Evolutionary conservation across 2,329 filamentous ascomycete species (phyloP).

Genomic region (Phialemoniopsis sp.): DNA sequence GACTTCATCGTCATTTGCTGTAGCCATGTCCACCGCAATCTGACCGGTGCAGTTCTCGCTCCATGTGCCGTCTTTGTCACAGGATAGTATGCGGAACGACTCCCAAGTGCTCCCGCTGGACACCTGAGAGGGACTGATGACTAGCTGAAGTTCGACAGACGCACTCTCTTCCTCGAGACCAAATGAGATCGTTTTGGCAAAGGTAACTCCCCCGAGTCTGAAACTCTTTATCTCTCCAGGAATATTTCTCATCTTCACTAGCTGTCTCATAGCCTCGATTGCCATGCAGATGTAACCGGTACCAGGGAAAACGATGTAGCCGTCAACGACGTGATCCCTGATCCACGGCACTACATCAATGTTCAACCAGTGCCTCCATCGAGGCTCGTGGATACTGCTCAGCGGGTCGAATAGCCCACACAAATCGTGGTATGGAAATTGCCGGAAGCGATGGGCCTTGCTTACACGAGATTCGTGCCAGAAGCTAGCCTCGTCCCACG

Average conservation of each 20-base stretch:
- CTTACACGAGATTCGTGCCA: conserved; percentile 1
- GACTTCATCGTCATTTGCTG: background rate
- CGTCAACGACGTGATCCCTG: background rate
- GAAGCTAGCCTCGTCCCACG: background rate
- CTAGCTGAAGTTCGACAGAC: conserved; percentile 1
- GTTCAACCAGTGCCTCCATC: background rate
- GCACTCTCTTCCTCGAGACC: background rate
- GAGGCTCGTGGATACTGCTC: conserved; percentile 1
- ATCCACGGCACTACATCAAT: background rate
- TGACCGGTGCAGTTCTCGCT: conserved; percentile 1
- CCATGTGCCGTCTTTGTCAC: background rate
- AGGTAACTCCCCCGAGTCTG: background rate
- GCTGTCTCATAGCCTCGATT: background rate
- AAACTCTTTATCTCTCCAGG: background rate
- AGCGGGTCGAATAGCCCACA: conserved; percentile 1
- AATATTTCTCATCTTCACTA: background rate
- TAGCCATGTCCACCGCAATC: background rate
- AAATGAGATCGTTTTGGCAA: conserved; percentile 1
- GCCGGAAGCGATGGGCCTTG: background rate
- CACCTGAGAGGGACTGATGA: background rate
- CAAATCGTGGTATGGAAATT: background rate
- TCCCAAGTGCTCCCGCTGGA: background rate
- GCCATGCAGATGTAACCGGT: background rate
- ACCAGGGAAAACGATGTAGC: background rate
- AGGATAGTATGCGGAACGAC: background rate